Base-by-base conservation (phyloP, 371 early-diverging fungal species). In the Rhizopus microsporus region DNA sequence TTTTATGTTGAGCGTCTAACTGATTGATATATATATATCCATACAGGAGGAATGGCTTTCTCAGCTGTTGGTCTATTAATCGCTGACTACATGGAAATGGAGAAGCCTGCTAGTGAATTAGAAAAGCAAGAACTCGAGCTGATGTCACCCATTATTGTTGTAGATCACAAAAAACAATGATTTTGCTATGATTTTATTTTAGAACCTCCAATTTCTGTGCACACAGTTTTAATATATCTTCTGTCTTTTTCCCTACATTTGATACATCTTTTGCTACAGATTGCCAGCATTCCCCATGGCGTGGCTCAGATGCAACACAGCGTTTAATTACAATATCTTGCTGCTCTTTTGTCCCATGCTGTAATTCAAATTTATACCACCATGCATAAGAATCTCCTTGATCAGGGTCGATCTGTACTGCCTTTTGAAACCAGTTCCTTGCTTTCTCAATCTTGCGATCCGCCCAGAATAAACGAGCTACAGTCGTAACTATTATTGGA, bases 321-420 rank as follows among this genome's bases (percentile, higher is more conserved):
- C 83, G 78, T 42, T 73, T 71, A n/a, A 92, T 72, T 34, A 95
- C 76, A 16, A 78, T 68, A 9, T 72, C 56, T 35, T 85, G 85
- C 51, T 76, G 77, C 34, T 79, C 80, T 51, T 79, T 79, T 10
- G 76, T 83, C 0, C 94, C 93, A 62, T 93, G 88, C 60, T 87
- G 81, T 44, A 73, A 52, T 73, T 98, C 98, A 76, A 97, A 96
- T 55, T 89, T 88, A 57, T 88, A 88, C 86, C 89, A 93, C 93
- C 94, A 97, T 7, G 94, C 97, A 93, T 94, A 98, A 1, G 91
- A 83, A 69, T 98, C 98, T 4, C 98, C 98, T 9, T 86, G 77
- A 66, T 97, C 94, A 5, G 92, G 81, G 62, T 96, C 91, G 4
- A 86, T 88, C 54, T 87, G 87, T 16, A 87, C 79, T 0, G 98